phyloP scores from a whole-genome alignment of 2,329 filamentous ascomycete species.

The Ciborinia camelliae region DNA sequence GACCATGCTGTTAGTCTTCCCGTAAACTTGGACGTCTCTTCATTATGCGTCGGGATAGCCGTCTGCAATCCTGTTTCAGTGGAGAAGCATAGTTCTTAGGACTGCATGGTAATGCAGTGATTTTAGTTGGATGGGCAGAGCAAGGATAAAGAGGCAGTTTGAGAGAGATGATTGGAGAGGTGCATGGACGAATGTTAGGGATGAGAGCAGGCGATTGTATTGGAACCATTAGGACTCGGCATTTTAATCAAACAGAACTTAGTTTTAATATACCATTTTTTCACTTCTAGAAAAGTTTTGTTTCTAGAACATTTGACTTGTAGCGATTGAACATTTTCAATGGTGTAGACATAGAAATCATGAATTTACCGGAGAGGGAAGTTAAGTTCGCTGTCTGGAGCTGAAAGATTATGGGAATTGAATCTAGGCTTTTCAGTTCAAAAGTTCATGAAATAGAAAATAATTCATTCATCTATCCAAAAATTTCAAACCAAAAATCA shows the following conservation, averaged over 20 bases:
- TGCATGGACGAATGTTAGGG: background rate
- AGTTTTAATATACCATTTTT: background rate
- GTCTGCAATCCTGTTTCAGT: slow-evolving; percentile 3
- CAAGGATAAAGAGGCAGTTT: background rate
- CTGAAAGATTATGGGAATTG: no score
- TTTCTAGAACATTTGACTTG: no score
- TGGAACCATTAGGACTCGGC: no score
- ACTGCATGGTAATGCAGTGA: background rate
- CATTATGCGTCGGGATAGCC: background rate
- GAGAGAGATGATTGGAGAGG: background rate
- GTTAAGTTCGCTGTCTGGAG: no score
- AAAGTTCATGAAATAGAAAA: background rate
- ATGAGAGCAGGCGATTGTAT: background rate
- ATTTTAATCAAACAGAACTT: no score
- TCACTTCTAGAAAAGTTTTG: no score
- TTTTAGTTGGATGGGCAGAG: background rate
- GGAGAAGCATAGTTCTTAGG: background rate
- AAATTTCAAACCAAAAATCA: no score
- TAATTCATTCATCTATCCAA: no score
- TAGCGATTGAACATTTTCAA: no score
- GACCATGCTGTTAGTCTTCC: background rate
- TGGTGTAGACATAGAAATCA: no score
- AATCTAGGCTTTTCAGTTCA: background rate
- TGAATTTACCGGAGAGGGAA: no score
- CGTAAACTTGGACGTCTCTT: background rate